phyloP scores from a whole-genome alignment of 257 asterid species.

The Cordia subcordata region DNA sequence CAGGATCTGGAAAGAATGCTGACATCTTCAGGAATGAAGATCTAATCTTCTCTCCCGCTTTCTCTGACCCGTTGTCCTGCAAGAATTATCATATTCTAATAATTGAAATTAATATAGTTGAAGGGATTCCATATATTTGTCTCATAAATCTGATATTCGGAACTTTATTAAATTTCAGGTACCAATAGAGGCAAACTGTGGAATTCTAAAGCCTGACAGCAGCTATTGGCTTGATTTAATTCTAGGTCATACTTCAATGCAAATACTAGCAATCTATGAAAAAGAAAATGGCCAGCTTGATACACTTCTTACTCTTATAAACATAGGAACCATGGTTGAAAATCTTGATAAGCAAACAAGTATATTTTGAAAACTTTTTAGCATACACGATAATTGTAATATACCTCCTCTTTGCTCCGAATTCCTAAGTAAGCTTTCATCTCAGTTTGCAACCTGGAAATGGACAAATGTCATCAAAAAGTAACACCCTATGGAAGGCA shows the following conservation, averaged over 20 bases:
- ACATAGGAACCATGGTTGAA: no score
- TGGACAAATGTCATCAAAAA: constrained; percentile 7
- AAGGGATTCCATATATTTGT: neutral
- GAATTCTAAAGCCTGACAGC: neutral
- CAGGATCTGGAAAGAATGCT: constrained; percentile 63
- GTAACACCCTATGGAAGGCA: constrained; percentile 8
- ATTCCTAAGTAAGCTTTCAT: constrained; percentile 55
- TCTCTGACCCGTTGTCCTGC: constrained; percentile 46
- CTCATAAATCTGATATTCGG: neutral
- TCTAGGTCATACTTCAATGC: neutral
- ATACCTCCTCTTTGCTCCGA: constrained; percentile 47
- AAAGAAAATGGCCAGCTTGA: no score
- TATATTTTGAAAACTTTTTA: no score
- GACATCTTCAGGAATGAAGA: constrained; percentile 55
- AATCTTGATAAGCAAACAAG: no score
- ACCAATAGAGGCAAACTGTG: neutral
- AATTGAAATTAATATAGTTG: neutral
- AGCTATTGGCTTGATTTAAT: neutral
- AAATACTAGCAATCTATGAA: neutral
- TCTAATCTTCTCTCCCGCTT: constrained; percentile 43
- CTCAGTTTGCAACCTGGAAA: constrained; percentile 56
- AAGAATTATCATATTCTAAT: constrained; percentile 15
- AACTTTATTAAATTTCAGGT: neutral
- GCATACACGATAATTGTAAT: neutral
- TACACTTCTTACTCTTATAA: no score